Evolutionary conservation across 2,329 filamentous ascomycete species (phyloP), one percentile per base, ranked within the genome.

Genomic region (Alternaria alternata): DNA sequence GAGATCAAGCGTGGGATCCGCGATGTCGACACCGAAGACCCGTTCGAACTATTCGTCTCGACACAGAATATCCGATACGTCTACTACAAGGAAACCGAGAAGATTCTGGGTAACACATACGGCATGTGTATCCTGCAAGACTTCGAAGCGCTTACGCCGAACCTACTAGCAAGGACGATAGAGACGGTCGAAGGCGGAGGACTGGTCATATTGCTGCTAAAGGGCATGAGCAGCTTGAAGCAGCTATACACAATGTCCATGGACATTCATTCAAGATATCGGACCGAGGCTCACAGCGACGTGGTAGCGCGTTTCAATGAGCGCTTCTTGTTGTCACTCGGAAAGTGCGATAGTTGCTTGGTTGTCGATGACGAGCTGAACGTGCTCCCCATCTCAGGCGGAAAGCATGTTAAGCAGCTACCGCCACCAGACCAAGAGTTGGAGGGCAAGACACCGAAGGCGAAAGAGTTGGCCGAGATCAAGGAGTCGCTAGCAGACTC

Each of bases 51-150:
- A 55, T 99, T 98, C 81, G 91, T 98, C 71, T 95, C 93, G 59
- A 89, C 97, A 58, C 92, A 98, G 82, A 93, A 97, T 80, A 97
- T 99, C 78, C 91, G 95, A 79, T 99, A 99, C 86, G 93, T 95
- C 59, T 99, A 97, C 85, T 99, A 99, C 85, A 99, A 99, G 82
- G 95, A 99, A 83, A 98, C 95, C 28, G 95, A 99, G 75, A 98
- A 97, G 85, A 97, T 99, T 75, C 81, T 98, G 57, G 95, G 95
- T 78, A 96, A 98, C 79, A 99, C 95, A 43, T 99, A 95, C 76
- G 94, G 94, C 76, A 97, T 97, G 92, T 97, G 93, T 78, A 96
- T 99, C 66, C 82, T 99, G 69, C 95, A 99, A 79, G 95, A 99
- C 76, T 99, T 99, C 73, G 95, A 99, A 80, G 95, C 94, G 41